Conservation (phyloP, 2,329 filamentous ascomycete species). For the Cercospora canescens region DNA sequence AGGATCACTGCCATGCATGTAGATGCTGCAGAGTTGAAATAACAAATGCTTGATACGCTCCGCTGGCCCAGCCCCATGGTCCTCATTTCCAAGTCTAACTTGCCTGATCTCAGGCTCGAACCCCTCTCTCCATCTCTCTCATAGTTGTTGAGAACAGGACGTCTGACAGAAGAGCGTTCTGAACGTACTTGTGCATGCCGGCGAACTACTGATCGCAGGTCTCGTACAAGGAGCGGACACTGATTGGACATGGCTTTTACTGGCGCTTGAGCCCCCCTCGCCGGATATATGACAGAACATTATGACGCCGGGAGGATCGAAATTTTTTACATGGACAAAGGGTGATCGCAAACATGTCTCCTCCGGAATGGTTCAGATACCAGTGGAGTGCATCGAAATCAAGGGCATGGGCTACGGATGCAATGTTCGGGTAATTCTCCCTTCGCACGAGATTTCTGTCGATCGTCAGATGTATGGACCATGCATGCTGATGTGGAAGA, state of each 20-base stretch:
- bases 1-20: background rate
- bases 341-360: constrained; percentile 38
- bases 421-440: constrained; percentile 20
- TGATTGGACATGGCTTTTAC: background rate
- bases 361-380: constrained; percentile 42
- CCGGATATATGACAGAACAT: background rate
- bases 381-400: constrained; percentile 32
- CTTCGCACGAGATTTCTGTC: background rate
- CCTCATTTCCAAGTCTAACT: background rate
- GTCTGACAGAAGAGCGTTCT: background rate
- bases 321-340: constrained; percentile 48
- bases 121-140: too few relatives aligned
- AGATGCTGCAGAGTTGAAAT: background rate
- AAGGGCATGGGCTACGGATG: constrained; percentile 28
- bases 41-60: background rate
- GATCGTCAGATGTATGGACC: background rate
- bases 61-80: background rate
- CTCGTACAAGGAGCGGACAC: background rate
- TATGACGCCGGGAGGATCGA: constrained; percentile 18
- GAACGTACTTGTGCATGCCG: background rate
- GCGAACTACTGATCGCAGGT: background rate
- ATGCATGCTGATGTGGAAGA: background rate
- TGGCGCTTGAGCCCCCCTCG: background rate
- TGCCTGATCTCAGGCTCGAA: background rate
- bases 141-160: too few relatives aligned